phyloP scores from a whole-genome alignment of 140 eudicot genomes.

The Senecio squalidus region DNA sequence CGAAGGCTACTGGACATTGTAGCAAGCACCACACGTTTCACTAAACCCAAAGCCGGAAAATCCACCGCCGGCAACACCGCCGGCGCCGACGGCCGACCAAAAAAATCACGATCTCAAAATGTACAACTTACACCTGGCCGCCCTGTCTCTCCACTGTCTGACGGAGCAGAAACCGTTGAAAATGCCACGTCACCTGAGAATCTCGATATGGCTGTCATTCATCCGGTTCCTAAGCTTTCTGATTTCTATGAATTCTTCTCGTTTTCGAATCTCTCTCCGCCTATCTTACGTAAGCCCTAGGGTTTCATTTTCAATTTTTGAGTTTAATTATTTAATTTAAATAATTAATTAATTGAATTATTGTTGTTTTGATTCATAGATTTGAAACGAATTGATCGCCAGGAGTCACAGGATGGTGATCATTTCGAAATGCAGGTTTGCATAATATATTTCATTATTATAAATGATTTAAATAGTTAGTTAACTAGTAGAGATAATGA shows the following conservation, averaged over 20 bases:
- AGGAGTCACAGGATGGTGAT: conserved; percentile 64
- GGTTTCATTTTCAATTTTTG: neutral
- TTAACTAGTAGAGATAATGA: conserved; percentile 3
- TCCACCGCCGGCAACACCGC: conserved; percentile 22
- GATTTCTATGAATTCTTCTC: conserved; percentile 93
- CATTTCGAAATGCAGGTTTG: conserved; percentile 79
- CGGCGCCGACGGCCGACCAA: conserved; percentile 38
- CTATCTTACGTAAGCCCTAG: conserved; percentile 55
- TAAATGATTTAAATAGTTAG: neutral
- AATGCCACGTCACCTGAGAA: conserved; percentile 43
- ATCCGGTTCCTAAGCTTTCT: conserved; percentile 90
- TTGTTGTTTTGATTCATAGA: conserved; percentile 29
- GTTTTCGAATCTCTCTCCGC: conserved; percentile 79
- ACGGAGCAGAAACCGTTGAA: conserved; percentile 33
- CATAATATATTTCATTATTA: too few species aligned
- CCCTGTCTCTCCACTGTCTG: conserved; percentile 36
- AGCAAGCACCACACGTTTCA: conserved; percentile 87
- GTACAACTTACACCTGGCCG: conserved; percentile 30
- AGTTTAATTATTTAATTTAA: neutral
- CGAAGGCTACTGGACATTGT: conserved; percentile 89
- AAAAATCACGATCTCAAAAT: conserved; percentile 42
- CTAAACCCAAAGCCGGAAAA: conserved; percentile 64
- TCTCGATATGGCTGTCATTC: conserved; percentile 91
- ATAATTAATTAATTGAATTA: conserved; percentile 2
- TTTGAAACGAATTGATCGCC: conserved; percentile 51